Conservation (phyloP, 108 stramenopile genomes). For the Cyclotella sp. region DNA sequence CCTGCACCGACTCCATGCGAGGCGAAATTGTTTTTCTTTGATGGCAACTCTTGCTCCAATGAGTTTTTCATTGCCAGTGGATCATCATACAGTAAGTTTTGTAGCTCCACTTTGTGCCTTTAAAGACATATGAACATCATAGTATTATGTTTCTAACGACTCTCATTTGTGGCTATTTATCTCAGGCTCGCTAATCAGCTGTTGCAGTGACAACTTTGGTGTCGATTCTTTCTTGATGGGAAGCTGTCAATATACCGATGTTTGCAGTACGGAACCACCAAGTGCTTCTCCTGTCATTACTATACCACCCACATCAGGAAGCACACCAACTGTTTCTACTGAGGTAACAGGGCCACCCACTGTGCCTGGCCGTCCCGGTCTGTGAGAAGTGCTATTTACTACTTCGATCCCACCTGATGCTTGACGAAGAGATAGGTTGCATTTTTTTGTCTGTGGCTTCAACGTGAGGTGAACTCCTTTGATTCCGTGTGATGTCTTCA, state of each 20-base stretch:
- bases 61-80: constrained; percentile 1
- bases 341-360: constrained; percentile 22
- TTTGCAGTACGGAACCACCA: constrained; percentile 6
- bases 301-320: constrained; percentile 1
- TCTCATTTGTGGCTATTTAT: too few relatives aligned
- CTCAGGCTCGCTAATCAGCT: not conserved
- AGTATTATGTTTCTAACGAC: not conserved
- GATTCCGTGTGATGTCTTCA: not conserved
- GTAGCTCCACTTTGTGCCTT: not conserved
- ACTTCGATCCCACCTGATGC: too few relatives aligned
- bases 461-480: not conserved
- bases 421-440: too few relatives aligned
- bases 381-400: not conserved
- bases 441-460: too few relatives aligned
- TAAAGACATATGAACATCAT: not conserved
- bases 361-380: not conserved
- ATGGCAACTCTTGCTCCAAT: constrained; percentile 12
- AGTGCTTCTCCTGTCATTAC: constrained; percentile 3
- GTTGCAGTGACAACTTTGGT: constrained; percentile 14
- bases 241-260: constrained; percentile 2
- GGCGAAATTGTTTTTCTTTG: constrained; percentile 9
- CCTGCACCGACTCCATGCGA: constrained; percentile 21
- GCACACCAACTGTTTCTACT: constrained; percentile 21
- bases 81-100: not conserved
- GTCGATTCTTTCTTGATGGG: constrained; percentile 1